These are phyloP conservation scores for Fonsecaea monophora DNA, from an alignment of 2,329 filamentous ascomycete species.

Conservation along the genomic window DNA sequence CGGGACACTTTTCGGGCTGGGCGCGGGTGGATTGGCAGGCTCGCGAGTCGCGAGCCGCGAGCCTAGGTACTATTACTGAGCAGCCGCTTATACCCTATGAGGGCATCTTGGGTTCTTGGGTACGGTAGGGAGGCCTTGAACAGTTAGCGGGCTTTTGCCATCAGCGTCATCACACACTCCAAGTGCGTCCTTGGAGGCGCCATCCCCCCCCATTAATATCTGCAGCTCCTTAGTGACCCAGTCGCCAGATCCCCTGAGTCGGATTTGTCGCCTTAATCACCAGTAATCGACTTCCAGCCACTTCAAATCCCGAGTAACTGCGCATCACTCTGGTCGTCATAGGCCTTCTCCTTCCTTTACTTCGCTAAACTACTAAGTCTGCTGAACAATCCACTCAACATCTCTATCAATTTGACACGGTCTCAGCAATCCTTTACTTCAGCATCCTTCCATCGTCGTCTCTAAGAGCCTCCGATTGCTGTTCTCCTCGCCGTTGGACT, in stretches of 20 bases:
- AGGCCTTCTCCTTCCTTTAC: slow-evolving; percentile 6
- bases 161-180: neutral
- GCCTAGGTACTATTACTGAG: too few species aligned
- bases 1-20: neutral
- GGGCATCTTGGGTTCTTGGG: neutral
- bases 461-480: slow-evolving; percentile 21
- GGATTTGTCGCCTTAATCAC: neutral
- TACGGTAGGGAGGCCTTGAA: neutral
- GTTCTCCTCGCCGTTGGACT: neutral
- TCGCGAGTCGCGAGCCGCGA: too few species aligned
- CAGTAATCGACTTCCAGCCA: slow-evolving; percentile 10
- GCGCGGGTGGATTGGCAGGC: neutral
- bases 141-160: neutral
- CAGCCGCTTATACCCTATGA: too few species aligned
- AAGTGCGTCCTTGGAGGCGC: neutral
- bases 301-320: slow-evolving; percentile 18
- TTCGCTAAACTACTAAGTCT: slow-evolving; percentile 16
- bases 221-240: neutral
- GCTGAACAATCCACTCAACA: slow-evolving; percentile 33
- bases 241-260: neutral
- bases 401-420: slow-evolving; percentile 32
- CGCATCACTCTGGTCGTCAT: slow-evolving; percentile 18
- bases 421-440: slow-evolving; percentile 34
- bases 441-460: slow-evolving; percentile 23
- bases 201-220: neutral